Evolutionary conservation across 1,139 yeast genomes (phyloP), one percentile per base, ranked within the genome.

Genomic region (Suhomyces wounanorum): DNA sequence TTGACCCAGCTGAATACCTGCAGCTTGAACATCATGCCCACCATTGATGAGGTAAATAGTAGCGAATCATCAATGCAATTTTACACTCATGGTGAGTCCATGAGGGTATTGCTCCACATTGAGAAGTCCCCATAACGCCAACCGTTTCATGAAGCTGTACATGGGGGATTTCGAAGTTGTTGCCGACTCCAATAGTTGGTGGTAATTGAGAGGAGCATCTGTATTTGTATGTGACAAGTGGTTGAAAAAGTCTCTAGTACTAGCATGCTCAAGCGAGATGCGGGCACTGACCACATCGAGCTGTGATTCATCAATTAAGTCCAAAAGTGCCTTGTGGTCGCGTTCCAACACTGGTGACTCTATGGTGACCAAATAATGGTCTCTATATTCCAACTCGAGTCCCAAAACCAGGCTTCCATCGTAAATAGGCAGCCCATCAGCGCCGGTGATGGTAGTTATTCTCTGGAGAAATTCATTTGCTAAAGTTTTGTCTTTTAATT

Each of bases 71-170:
- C 8, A 30, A 30, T 30, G 14, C 9, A 14, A 17, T 33, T 14
- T 10, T 10, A 33, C 10, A 16, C 37, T 38, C 47, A 61, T 51
- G 51, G 67, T 69, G 50, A 70, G 55, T 50, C 67, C 58, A 43
- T 63, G 52, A 40, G 40, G 43, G 13, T 64, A 63, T 49, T 59
- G 62, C 40, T 64, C 66, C 8, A 73, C 77, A 6, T 55, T 49
- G 16, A 65, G 60, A 30, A 73, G 58, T 1, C 75, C 76, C 52
- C 61, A 53, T 38, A 64, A 65, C 3, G 72, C 78, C 43, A 73
- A 57, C 38, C 56, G 55, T 49, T 58, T 59, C 58, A 67, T 59
- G 31, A 67, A 48, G 8, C 46, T 46, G 18, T 58, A 58, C n/a
- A 64, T 37, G n/a, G 52, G 50, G n/a, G 43, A 14, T 36, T 41